Evolutionary conservation across 2,329 filamentous ascomycete genomes (phyloP).

Genomic region (Periconia digitata): DNA sequence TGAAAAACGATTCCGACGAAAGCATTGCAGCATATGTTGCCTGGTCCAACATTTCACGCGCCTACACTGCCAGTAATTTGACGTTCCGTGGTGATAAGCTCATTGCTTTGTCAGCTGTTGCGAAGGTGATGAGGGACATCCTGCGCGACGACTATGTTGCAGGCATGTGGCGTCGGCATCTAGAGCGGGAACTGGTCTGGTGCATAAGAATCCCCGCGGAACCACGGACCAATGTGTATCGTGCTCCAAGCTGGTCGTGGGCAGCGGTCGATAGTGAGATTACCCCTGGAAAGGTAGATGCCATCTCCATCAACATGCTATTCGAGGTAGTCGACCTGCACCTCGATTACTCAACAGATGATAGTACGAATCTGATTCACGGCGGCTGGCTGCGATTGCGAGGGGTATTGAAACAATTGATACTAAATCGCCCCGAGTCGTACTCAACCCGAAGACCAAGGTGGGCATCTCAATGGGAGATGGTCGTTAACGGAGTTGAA

Average conservation of each 20-base stretch:
- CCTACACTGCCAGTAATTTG: too few relatives aligned
- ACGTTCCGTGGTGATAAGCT: not conserved
- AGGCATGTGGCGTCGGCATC: not conserved
- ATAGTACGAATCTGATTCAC: not conserved
- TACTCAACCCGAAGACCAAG: not conserved
- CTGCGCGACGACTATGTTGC: not conserved
- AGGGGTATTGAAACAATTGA: not conserved
- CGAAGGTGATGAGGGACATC: not conserved
- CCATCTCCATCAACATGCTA: not conserved
- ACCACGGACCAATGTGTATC: not conserved
- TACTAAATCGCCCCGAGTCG: too few relatives aligned
- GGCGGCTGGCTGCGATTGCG: not conserved
- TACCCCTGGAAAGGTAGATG: not conserved
- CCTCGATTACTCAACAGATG: not conserved
- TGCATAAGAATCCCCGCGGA: not conserved
- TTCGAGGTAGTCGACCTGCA: not conserved
- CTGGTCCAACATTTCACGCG: too few relatives aligned
- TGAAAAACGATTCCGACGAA: too few relatives aligned
- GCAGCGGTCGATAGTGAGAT: not conserved
- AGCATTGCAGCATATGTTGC: too few relatives aligned
- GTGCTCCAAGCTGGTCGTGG: not conserved
- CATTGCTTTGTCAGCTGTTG: not conserved
- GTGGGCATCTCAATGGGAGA: not conserved
- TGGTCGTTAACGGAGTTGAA: not conserved
- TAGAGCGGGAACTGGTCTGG: not conserved